Conservation (phyloP, 192 early-diverging fungal species). For the Coemansia sp. region DNA sequence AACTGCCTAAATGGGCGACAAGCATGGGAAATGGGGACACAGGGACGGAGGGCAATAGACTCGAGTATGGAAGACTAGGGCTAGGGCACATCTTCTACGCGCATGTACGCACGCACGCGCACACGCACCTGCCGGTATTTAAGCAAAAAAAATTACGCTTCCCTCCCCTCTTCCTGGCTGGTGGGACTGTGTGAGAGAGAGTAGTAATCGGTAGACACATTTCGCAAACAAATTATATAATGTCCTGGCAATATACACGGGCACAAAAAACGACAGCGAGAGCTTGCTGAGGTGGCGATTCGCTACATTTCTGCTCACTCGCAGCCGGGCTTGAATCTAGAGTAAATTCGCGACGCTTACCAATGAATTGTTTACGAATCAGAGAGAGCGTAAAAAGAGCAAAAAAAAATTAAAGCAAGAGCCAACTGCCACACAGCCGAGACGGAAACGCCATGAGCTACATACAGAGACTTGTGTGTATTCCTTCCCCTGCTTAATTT, state of each 20-base stretch:
- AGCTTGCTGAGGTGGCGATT: background rate
- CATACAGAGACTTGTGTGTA: background rate
- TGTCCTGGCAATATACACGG: background rate
- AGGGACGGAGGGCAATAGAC: background rate
- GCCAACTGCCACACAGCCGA: background rate
- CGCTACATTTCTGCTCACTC: background rate
- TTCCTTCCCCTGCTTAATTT: background rate
- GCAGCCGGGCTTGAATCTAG: background rate
- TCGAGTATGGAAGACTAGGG: conserved; percentile 1
- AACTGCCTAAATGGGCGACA: conserved; percentile 3
- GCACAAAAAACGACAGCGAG: background rate
- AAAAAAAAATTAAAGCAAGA: background rate
- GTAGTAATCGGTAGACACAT: conserved; percentile 3
- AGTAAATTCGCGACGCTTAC: background rate
- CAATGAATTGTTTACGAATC: conserved; percentile 14
- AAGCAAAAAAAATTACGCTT: background rate
- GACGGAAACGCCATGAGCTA: background rate
- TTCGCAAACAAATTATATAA: conserved; percentile 1
- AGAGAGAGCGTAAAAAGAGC: background rate
- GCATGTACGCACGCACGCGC: background rate
- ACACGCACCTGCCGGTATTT: background rate
- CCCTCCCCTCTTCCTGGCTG: conserved; percentile 1
- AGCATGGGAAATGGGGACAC: conserved; percentile 11
- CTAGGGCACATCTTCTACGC: background rate
- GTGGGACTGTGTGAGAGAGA: background rate